Percentiles rank a stretch among this genome's conserved stretches.
phyloP scores from a whole-genome alignment of 2,329 filamentous ascomycete species.

The Alternaria gaisen region DNA sequence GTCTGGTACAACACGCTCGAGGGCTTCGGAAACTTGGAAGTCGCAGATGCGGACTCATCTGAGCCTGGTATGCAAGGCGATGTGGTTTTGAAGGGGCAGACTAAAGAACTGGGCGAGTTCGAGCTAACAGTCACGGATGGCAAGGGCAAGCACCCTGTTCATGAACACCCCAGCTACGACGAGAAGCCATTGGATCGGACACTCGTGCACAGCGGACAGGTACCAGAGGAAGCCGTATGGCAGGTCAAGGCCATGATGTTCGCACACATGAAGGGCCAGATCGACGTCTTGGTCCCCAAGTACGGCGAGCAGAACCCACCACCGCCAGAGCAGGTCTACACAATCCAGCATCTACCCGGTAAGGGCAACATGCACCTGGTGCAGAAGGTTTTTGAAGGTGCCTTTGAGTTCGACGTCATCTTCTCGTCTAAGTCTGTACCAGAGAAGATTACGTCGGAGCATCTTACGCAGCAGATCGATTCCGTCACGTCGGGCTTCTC shows the following conservation, averaged over 20 bases:
- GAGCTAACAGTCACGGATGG: slow-evolving; percentile 80
- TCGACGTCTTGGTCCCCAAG: slow-evolving; percentile 66
- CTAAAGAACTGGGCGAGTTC: slow-evolving; percentile 78
- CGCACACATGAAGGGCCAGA: slow-evolving; percentile 68
- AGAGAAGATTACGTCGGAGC: slow-evolving; percentile 63
- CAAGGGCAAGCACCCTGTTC: slow-evolving; percentile 65
- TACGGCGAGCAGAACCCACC: slow-evolving; percentile 71
- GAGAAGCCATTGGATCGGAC: slow-evolving; percentile 79
- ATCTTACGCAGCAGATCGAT: slow-evolving; percentile 75
- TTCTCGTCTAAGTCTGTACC: slow-evolving; percentile 80
- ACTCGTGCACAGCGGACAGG: slow-evolving; percentile 74
- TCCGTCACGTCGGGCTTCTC: slow-evolving; percentile 73
- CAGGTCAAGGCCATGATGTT: slow-evolving; percentile 77
- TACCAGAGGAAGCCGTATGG: slow-evolving; percentile 78
- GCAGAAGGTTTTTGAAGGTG: slow-evolving; percentile 88
- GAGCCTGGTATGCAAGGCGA: slow-evolving; percentile 64
- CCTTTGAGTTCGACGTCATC: slow-evolving; percentile 91
- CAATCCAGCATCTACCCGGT: slow-evolving; percentile 73
- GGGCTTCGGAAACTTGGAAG: slow-evolving; percentile 72
- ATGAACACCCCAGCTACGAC: slow-evolving; percentile 69
- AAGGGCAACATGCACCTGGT: slow-evolving; percentile 84
- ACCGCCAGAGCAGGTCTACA: slow-evolving; percentile 86
- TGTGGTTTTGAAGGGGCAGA: slow-evolving; percentile 75
- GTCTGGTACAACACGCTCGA: slow-evolving; percentile 86
- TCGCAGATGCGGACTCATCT: slow-evolving; percentile 60